Base-by-base conservation (phyloP, 2,329 filamentous ascomycete genomes). In the Colletotrichum aenigma region DNA sequence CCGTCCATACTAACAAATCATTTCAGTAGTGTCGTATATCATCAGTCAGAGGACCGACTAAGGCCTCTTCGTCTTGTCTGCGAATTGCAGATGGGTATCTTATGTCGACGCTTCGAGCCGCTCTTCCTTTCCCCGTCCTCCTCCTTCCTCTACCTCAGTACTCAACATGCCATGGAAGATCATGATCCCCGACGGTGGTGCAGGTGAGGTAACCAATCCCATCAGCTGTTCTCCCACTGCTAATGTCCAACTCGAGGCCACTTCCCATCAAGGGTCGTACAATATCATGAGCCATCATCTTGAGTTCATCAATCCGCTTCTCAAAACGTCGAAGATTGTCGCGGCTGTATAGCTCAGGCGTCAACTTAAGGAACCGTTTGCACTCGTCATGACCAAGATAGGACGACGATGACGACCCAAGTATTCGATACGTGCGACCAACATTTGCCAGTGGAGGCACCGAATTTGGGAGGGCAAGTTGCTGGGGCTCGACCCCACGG, bases 301-400 rank as follows among this genome's bases (percentile, higher is more conserved):
- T 98, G 70, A 98, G 88, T 87, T 98, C 96, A 75, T 98, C 95
- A 79, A 98, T 90, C 71, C 95, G 91, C 81, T 94, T 92, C 87
- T 98, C 96, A 79, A 98, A 98, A 6, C 94, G 89, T 76, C 93
- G 91, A 65, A 98, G 85, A 77, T 95, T 96, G n/a, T 98, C 96
- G 21, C 96, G 90, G 60, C 91, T 95, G 85, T 98, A 98, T 9
- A 96, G 85, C 24, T 97, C 94, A 0, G 95, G 94, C 13, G 92
- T 93, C 26, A 96, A 87, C 83, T 98, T 97, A 68, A 98, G 89
- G 80, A 98, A 98, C 26, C 92, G 92, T 84, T 98, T 98, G 82
- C 96, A 94, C 78, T 98, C 96, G 78, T 98, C 96, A 82, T 96
- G 95, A 2, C 88, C 85, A 7, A 98, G 91, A 81, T 97, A 98